A percentile compares a stretch with the other conserved stretches of the same genome.
Conservation (phyloP, 2,329 filamentous ascomycete genomes). For the Fusarium odoratissimum region DNA sequence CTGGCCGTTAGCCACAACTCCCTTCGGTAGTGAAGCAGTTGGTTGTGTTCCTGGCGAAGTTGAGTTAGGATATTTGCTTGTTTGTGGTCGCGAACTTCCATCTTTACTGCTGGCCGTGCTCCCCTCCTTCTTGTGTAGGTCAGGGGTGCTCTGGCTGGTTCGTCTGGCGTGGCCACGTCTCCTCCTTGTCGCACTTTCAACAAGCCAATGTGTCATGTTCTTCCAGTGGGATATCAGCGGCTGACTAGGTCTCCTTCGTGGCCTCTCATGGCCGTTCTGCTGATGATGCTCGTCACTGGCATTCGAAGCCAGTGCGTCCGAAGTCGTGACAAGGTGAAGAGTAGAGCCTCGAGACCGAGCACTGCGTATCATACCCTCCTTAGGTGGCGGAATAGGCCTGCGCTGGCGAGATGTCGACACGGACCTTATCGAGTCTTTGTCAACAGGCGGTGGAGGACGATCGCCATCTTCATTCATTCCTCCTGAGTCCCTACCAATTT, state of each 20-base stretch:
- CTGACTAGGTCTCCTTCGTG: slow-evolving; percentile 68
- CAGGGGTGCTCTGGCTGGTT: slow-evolving; percentile 69
- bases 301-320: slow-evolving; percentile 59
- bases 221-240: slow-evolving; percentile 71
- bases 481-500: slow-evolving; percentile 62
- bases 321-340: slow-evolving; percentile 82
- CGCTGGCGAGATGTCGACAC: slow-evolving; percentile 81
- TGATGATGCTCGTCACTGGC: slow-evolving; percentile 45
- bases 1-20: slow-evolving; percentile 64
- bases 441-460: slow-evolving; percentile 76
- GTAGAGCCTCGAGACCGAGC: slow-evolving; percentile 84
- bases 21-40: slow-evolving; percentile 61
- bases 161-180: slow-evolving; percentile 61
- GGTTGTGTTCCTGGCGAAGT: slow-evolving; percentile 50
- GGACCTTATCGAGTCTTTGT: slow-evolving; percentile 82
- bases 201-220: slow-evolving; percentile 72
- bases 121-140: slow-evolving; percentile 64
- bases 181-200: slow-evolving; percentile 68
- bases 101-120: slow-evolving; percentile 62
- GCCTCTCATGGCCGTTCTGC: slow-evolving; percentile 55
- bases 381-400: slow-evolving; percentile 83
- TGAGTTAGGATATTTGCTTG: slow-evolving; percentile 65
- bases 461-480: slow-evolving; percentile 58
- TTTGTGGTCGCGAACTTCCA: slow-evolving; percentile 68
- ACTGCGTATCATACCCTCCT: slow-evolving; percentile 77